Percentiles rank a stretch among this genome's conserved stretches.
phyloP scores from a whole-genome alignment of 2,329 filamentous ascomycete species.

The Fusarium abutilonis region DNA sequence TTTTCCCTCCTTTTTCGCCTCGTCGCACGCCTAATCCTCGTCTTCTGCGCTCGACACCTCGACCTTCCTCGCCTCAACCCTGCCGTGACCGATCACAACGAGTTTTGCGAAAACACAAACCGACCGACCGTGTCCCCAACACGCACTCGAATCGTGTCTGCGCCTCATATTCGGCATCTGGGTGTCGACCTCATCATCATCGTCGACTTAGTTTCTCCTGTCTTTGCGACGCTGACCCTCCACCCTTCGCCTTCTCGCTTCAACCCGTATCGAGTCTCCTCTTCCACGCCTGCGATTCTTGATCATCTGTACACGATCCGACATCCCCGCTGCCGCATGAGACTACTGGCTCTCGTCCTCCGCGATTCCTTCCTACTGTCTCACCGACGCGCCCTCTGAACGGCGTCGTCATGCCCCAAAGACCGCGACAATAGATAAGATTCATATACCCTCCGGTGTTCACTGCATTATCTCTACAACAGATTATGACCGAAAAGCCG shows the following conservation, averaged over 20 bases:
- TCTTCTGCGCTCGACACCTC: slow-evolving; percentile 42
- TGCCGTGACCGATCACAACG: slow-evolving; percentile 46
- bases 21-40: slow-evolving; percentile 27
- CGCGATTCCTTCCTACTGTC: slow-evolving; percentile 37
- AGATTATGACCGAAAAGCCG: slow-evolving; percentile 72
- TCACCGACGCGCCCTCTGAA: slow-evolving; percentile 54
- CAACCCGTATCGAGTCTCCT: slow-evolving; percentile 27
- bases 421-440: slow-evolving; percentile 61
- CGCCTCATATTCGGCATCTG: slow-evolving; percentile 27
- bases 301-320: slow-evolving; percentile 11
- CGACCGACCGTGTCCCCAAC: slow-evolving; percentile 40
- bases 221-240: slow-evolving; percentile 33
- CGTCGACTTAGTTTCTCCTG: slow-evolving; percentile 16
- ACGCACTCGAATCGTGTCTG: slow-evolving; percentile 36
- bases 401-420: slow-evolving; percentile 69
- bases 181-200: slow-evolving; percentile 13
- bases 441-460: slow-evolving; percentile 52
- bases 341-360: slow-evolving; percentile 30
- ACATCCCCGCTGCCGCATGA: slow-evolving; percentile 38
- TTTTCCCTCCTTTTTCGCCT: slow-evolving; percentile 15
- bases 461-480: slow-evolving; percentile 53
- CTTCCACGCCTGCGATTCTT: slow-evolving; percentile 33
- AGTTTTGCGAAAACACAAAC: slow-evolving; percentile 48
- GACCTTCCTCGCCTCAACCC: slow-evolving; percentile 42
- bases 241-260: slow-evolving; percentile 35